Evolutionary conservation across 2,329 filamentous ascomycete species (phyloP).

Genomic region (Fusarium tjaetaba): DNA sequence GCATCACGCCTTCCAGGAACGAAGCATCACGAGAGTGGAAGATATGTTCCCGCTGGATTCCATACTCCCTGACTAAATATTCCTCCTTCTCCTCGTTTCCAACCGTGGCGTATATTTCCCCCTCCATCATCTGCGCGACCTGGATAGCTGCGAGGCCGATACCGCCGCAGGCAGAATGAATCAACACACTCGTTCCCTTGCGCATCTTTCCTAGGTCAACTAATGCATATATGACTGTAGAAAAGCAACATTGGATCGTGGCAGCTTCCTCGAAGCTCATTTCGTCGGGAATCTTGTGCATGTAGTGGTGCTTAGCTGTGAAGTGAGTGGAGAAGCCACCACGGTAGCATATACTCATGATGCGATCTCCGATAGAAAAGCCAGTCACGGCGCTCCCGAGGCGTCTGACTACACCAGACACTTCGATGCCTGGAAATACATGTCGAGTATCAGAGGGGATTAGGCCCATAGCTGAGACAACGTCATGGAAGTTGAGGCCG

Average conservation of each 20-base stretch:
- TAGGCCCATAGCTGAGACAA: constrained; percentile 9
- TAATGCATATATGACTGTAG: constrained; percentile 44
- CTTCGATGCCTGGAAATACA: not conserved
- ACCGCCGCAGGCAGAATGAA: constrained; percentile 48
- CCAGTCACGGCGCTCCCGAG: not conserved
- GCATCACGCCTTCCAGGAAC: constrained; percentile 44
- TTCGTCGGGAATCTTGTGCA: constrained; percentile 47
- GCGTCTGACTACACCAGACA: not conserved
- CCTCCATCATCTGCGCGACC: constrained; percentile 40
- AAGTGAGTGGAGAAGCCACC: constrained; percentile 20
- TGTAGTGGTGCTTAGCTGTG: not conserved
- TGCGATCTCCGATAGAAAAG: constrained; percentile 36
- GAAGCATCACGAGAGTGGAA: constrained; percentile 41
- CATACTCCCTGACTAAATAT: constrained; percentile 40
- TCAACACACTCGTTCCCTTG: constrained; percentile 47
- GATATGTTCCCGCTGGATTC: constrained; percentile 46
- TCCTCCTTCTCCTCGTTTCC: constrained; percentile 45
- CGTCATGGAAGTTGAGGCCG: constrained; percentile 16
- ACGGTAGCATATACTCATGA: constrained; percentile 12
- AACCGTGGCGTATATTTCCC: constrained; percentile 36
- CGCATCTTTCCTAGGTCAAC: constrained; percentile 40
- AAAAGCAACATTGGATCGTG: constrained; percentile 45
- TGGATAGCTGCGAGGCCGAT: constrained; percentile 47
- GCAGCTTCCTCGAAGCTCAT: constrained; percentile 50
- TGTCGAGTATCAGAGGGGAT: not conserved